Conservation (phyloP, 2,329 filamentous ascomycete species). For the Sarocladium kiliense region DNA sequence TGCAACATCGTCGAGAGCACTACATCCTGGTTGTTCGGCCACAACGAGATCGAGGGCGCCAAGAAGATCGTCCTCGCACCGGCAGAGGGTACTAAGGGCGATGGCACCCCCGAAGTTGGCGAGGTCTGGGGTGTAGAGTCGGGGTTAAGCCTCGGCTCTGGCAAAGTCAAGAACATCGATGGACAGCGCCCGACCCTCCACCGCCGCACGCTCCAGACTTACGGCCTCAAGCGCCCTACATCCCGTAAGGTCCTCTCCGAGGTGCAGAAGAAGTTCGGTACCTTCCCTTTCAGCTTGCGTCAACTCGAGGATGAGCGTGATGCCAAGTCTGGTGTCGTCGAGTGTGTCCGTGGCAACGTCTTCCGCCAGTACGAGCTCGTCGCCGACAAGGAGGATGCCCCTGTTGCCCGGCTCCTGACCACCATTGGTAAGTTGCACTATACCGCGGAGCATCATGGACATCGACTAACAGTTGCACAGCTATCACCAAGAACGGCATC, state of each 20-base stretch:
- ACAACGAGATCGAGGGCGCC: slow-evolving; percentile 93
- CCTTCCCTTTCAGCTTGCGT: slow-evolving; percentile 94
- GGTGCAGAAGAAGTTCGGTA: slow-evolving; percentile 94
- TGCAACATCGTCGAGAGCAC: slow-evolving; percentile 96
- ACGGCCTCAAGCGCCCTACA: slow-evolving; percentile 88
- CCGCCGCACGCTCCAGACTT: slow-evolving; percentile 86
- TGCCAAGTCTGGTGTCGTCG: slow-evolving; percentile 91
- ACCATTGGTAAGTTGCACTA: slow-evolving; percentile 73
- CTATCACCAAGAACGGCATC: slow-evolving; percentile 96
- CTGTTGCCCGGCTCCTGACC: slow-evolving; percentile 82
- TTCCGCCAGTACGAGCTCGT: slow-evolving; percentile 95
- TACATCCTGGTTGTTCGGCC: slow-evolving; percentile 93
- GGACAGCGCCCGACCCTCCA: slow-evolving; percentile 80
- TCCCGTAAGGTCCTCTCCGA: slow-evolving; percentile 91
- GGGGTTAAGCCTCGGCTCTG: slow-evolving; percentile 81
- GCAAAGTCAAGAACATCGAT: slow-evolving; percentile 90
- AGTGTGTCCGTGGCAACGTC: slow-evolving; percentile 90
- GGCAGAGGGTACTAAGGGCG: slow-evolving; percentile 81
- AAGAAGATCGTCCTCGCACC: slow-evolving; percentile 97
- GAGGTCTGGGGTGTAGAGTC: slow-evolving; percentile 95
- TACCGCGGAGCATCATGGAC: neutral
- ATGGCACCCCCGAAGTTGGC: slow-evolving; percentile 79
- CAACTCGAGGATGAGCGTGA: slow-evolving; percentile 96
- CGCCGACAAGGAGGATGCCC: slow-evolving; percentile 82
- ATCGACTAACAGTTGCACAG: slow-evolving; percentile 38